These are phyloP conservation scores for Dactylonectria estremocensis DNA, from an alignment of 2,329 filamentous ascomycete species.

Conservation along the genomic window DNA sequence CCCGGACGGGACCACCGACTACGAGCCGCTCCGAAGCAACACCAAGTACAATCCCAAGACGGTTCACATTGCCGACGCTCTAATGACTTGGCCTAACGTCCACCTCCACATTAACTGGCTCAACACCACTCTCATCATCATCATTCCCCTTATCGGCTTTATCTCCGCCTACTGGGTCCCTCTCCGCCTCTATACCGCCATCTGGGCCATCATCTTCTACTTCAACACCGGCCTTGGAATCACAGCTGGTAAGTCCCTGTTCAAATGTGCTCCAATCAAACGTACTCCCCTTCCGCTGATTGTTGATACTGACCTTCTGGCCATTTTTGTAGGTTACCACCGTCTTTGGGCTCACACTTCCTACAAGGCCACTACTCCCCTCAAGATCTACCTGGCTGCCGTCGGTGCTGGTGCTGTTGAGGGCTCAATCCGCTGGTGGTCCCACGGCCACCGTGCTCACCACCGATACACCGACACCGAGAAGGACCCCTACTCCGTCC, in stretches of 20 bases:
- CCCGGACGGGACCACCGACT: conserved; percentile 70
- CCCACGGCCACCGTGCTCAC: conserved; percentile 80
- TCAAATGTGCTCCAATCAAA: background rate
- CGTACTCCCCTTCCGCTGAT: conserved; percentile 3
- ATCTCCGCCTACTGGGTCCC: conserved; percentile 85
- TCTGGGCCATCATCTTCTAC: conserved; percentile 85
- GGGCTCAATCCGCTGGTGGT: conserved; percentile 92
- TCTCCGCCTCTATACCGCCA: conserved; percentile 77
- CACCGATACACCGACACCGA: too few relatives aligned
- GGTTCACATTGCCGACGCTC: conserved; percentile 84
- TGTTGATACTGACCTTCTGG: conserved; percentile 20
- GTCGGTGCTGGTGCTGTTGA: conserved; percentile 87
- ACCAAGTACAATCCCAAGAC: conserved; percentile 47
- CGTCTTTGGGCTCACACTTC: conserved; percentile 89
- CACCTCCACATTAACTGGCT: conserved; percentile 96
- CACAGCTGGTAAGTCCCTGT: conserved; percentile 73
- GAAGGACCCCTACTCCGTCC: too few relatives aligned
- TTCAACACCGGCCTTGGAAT: conserved; percentile 87
- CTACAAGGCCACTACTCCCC: conserved; percentile 82
- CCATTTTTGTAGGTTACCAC: conserved; percentile 59
- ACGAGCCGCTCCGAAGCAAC: conserved; percentile 63
- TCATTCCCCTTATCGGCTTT: conserved; percentile 81
- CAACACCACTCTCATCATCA: conserved; percentile 85
- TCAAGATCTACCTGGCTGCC: conserved; percentile 86
- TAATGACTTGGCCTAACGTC: conserved; percentile 87